phyloP scores from a whole-genome alignment of 2,329 filamentous ascomycete species.

The Pseudogymnoascus sp. region DNA sequence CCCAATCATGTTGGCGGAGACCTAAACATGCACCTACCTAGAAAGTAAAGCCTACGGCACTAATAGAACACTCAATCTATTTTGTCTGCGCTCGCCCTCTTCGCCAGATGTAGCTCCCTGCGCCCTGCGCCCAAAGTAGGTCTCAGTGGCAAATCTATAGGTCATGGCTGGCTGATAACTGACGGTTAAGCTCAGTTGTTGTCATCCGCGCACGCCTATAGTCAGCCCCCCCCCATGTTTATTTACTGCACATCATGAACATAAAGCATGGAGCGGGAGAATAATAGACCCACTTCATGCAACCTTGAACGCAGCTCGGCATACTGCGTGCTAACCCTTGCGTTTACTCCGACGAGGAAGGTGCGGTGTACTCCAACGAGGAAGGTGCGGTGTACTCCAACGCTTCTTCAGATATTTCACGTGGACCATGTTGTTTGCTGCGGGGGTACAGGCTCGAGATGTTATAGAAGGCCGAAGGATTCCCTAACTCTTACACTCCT shows the following conservation, averaged over 20 bases:
- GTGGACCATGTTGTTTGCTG: background rate
- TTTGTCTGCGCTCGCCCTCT: background rate
- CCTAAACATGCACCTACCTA: conserved; percentile 1
- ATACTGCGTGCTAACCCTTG: background rate
- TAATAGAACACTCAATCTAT: conserved; percentile 27
- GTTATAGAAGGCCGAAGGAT: background rate
- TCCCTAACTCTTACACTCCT: background rate
- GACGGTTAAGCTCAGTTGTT: background rate
- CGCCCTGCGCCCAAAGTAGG: background rate
- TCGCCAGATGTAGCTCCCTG: background rate
- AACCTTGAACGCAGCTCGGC: background rate
- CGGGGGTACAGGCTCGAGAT: background rate
- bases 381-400: background rate
- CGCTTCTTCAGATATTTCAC: background rate
- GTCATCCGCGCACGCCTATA: background rate
- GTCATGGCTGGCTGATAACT: background rate
- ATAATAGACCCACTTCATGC: background rate
- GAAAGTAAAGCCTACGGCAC: background rate
- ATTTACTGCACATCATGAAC: background rate
- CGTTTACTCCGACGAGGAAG: conserved; percentile 1
- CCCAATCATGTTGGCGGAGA: background rate
- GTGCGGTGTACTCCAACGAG: conserved; percentile 1
- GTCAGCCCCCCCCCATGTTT: background rate
- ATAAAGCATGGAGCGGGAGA: background rate
- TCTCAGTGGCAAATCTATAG: background rate